phyloP scores from a whole-genome alignment of 345 rosid species.

The Populus davidiana region DNA sequence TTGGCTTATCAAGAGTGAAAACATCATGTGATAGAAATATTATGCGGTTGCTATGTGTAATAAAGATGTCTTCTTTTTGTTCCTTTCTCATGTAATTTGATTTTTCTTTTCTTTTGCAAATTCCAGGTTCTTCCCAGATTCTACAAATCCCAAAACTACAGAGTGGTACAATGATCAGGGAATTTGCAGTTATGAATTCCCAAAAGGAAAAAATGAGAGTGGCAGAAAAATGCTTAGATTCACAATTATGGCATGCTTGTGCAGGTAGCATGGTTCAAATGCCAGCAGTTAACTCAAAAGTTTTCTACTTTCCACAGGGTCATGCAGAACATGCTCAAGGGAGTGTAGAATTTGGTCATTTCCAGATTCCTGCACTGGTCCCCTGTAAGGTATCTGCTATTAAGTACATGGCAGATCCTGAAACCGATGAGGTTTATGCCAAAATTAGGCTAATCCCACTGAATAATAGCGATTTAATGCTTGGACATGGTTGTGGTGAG shows the following conservation, averaged over 20 bases:
- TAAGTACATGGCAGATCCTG: conserved; percentile 83
- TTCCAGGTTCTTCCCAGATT: not conserved
- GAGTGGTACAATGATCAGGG: conserved; percentile 17
- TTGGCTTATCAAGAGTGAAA: not conserved
- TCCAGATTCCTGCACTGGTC: conserved; percentile 49
- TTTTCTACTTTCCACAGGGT: conserved; percentile 89
- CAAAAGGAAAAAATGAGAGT: conserved; percentile 28
- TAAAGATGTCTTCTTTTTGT: not conserved
- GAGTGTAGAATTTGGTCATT: conserved; percentile 46
- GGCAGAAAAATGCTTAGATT: conserved; percentile 65
- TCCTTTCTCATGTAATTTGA: not conserved
- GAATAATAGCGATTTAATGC: conserved; percentile 34
- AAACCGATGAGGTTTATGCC: conserved; percentile 84
- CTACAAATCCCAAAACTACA: not conserved
- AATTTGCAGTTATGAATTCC: conserved; percentile 20
- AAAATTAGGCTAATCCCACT: conserved; percentile 59
- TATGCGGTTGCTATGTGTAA: not conserved
- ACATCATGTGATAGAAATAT: not conserved
- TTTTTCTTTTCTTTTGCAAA: not conserved
- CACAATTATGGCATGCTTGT: conserved; percentile 98
- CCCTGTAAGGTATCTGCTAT: conserved; percentile 61
- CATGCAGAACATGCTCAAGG: conserved; percentile 88
- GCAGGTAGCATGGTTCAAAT: conserved; percentile 97
- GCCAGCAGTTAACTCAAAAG: conserved; percentile 73
- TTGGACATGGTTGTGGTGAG: conserved; percentile 23